Base-by-base conservation (phyloP, 768 basidiomycete species). In the Leccinum uliginosum region DNA sequence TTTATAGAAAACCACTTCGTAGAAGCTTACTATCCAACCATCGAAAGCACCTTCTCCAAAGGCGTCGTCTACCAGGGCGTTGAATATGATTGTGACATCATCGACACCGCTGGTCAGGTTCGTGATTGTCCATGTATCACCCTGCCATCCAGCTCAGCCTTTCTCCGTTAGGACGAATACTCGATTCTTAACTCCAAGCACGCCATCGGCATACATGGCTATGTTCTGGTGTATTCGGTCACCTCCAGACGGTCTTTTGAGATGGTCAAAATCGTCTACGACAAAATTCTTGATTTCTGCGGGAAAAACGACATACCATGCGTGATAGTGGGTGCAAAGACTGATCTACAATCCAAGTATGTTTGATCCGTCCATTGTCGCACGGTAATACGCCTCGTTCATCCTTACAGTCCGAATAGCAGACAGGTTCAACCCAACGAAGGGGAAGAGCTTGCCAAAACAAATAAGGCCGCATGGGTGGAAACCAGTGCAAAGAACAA, bases 51-150 rank as follows among this genome's bases (percentile, higher is more conserved):
- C 12, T 89, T 87, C 71, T 80, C 85, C 51, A 97, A 96, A 80
- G 86, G 80, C 58, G 85, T 98, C 67, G 82, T 80, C 56, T 88
- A 90, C 77, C 91, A 91, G 55, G 95, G 94, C 50, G 80, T 87
- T 30, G 92, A 95, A 67, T 98, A 94, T 67, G 88, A 93, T 59
- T 95, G 94, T 75, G 93, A 96, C 74, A 95, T 98, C 76, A 92
- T 98, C 65, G 96, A 98, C 72, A 96, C 93, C 61, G 96, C 96
- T 51, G 96, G 96, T 27, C 96, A 98, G 84, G 94, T 92, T 55
- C 62, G 83, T 70, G 40, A 6, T 53, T 43, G 43, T 35, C 44
- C 9, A 54, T 27, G 15, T 14, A 43, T 44, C 56, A 34, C 34
- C 7, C 58, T 19, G 24, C 10, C 49, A 45, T 23, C 43, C 56